Base-by-base conservation (phyloP, 495 filamentous ascomycete genomes). In the Lasiosphaeria hispida region DNA sequence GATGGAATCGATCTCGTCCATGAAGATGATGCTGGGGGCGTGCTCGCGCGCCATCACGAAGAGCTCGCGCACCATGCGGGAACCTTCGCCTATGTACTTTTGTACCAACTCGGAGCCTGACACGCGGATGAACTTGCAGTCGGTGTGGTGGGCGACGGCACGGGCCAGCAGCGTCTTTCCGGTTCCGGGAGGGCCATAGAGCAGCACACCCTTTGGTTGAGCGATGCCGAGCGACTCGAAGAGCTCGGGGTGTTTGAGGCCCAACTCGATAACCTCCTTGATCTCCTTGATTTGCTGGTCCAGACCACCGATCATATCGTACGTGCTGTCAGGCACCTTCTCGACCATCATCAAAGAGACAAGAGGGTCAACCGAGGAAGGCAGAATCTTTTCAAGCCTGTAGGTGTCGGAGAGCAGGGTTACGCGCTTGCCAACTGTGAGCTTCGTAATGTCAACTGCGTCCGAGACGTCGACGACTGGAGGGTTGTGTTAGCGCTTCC, bases 321-420 rank as follows among this genome's bases (percentile, higher is more conserved):
- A 99, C 69, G 94, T 99, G 77, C 91, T 96, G 78, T 99, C 94
- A 30, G 94, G 94, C 23, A 99, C 94, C 77, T 99, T 99, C 74
- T 99, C 94, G 43, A 99, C 94, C 95, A 99, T 97, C 94, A 99
- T 99, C 67, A 99, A 90, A n/a, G 94, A 97, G 37, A 99, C 94
- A 48, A 98, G 87, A 34, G 94, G 94, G 70, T 98, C 94, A 67
- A 98, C 93, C 53, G 93, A 94, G 57, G 92, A 96, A 17, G 94
- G 94, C 10, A 98, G 86, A 80, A 97, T 96, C 78, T 95, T 96
- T 72, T 97, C 93, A 67, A 98, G 86, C 73, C 96, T 96, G 80
- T 98, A 98, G 45, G 88, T 88, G 73, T 98, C 94, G 53, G 90
- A 96, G 15, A 98, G 84, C 13, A 99, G 83, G 44, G 94, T 96